phyloP scores from a whole-genome alignment of 192 early-diverging fungal genomes.

The Nowakowskiella sp. region DNA sequence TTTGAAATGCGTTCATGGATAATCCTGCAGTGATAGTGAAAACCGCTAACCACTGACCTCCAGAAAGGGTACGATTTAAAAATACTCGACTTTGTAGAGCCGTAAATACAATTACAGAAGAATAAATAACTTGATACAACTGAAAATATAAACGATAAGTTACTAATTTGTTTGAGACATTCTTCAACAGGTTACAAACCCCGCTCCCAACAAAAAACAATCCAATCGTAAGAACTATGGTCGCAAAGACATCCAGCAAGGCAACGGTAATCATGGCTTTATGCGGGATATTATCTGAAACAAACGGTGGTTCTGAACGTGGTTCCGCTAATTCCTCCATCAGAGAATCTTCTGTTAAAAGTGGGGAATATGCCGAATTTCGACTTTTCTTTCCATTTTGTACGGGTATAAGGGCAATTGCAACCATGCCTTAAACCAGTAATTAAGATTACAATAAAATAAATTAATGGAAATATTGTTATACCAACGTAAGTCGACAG shows the following conservation, averaged over 20 bases:
- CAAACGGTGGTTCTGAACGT: background rate
- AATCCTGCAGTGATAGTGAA: constrained; percentile 29
- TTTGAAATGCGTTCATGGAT: constrained; percentile 23
- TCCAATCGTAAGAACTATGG: constrained; percentile 20
- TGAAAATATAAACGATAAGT: background rate
- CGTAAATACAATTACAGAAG: constrained; percentile 32
- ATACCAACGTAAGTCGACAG: constrained; percentile 21
- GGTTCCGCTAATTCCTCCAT: background rate
- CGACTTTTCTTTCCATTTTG: background rate
- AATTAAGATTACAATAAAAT: background rate
- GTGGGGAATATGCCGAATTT: background rate
- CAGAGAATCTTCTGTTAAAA: background rate
- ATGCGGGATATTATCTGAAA: background rate
- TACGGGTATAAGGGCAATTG: constrained; percentile 11
- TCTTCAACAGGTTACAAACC: background rate
- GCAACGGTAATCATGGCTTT: constrained; percentile 5
- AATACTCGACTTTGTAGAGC: constrained; percentile 20
- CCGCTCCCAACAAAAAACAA: constrained; percentile 23
- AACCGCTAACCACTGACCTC: constrained; percentile 24
- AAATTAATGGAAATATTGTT: background rate
- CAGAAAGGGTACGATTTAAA: constrained; percentile 11
- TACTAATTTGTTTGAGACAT: background rate
- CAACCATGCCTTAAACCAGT: constrained; percentile 10
- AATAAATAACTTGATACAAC: constrained; percentile 34
- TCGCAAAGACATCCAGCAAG: constrained; percentile 22